Evolutionary conservation across 495 filamentous ascomycete genomes (phyloP).

Genomic region (Filosporella fistucella): DNA sequence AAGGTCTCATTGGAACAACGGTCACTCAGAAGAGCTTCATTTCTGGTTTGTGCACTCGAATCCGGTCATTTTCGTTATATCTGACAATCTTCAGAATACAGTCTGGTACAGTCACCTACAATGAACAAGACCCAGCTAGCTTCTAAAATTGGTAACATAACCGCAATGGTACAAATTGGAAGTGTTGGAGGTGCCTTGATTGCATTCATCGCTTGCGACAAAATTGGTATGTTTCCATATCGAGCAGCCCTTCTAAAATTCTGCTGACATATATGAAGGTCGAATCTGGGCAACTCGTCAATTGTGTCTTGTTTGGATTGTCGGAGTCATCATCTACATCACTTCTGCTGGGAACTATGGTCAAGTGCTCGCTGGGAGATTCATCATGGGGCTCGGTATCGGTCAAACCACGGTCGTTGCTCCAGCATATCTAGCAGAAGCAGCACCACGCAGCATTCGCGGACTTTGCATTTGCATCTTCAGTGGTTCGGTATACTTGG

Average conservation of each 20-base stretch:
- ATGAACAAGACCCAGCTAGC: conserved; percentile 29
- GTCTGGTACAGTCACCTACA: conserved; percentile 16
- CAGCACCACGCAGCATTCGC: conserved; percentile 56
- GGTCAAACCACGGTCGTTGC: conserved; percentile 61
- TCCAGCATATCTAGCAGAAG: conserved; percentile 55
- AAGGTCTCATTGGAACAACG: conserved; percentile 64
- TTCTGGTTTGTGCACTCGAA: conserved; percentile 43
- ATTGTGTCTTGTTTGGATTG: conserved; percentile 61
- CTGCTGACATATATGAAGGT: conserved; percentile 1
- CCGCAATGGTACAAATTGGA: conserved; percentile 69
- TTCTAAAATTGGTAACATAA: conserved; percentile 65
- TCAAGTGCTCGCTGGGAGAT: conserved; percentile 62
- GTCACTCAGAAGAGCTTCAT: conserved; percentile 59
- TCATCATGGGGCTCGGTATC: conserved; percentile 64
- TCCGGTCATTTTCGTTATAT: conserved; percentile 43
- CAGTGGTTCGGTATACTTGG: conserved; percentile 59
- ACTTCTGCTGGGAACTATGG: conserved; percentile 54
- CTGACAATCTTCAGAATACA: conserved; percentile 37
- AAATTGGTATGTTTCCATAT: conserved; percentile 16
- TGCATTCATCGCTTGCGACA: conserved; percentile 64
- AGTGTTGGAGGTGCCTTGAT: conserved; percentile 58
- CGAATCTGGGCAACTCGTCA: conserved; percentile 67
- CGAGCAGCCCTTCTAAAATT: background rate
- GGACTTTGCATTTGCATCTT: conserved; percentile 70
- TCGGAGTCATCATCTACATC: conserved; percentile 68